phyloP scores from a whole-genome alignment of 768 basidiomycete genomes.

The Dendrothele bispora region DNA sequence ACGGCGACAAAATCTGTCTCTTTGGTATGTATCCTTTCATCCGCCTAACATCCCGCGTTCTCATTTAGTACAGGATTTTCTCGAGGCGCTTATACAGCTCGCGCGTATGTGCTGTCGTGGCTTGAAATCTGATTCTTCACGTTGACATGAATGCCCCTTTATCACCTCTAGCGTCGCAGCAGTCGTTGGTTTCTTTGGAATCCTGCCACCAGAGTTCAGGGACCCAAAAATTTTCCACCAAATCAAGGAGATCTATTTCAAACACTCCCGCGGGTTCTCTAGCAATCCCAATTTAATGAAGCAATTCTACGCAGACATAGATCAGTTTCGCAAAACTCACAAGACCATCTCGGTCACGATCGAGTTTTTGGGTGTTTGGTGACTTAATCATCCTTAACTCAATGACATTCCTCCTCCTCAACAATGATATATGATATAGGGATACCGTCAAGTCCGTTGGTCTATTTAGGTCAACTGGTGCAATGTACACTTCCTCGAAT shows the following conservation, averaged over 20 bases:
- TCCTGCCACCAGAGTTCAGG: background rate
- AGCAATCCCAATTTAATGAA: no score
- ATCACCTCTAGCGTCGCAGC: background rate
- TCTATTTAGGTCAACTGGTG: constrained; percentile 21
- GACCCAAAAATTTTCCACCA: background rate
- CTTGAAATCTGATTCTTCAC: no score
- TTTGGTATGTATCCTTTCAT: background rate
- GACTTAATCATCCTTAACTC: background rate
- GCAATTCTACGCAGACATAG: no score
- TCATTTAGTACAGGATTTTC: background rate
- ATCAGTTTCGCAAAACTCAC: no score
- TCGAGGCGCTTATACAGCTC: background rate
- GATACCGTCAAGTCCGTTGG: constrained; percentile 34
- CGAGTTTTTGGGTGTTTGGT: background rate
- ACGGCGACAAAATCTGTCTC: background rate
- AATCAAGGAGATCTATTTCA: no score
- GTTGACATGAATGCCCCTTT: no score
- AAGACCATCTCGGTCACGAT: no score
- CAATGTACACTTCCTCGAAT: constrained; percentile 11
- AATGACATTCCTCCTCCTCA: no score
- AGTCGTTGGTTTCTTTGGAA: background rate
- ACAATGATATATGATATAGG: constrained; percentile 10
- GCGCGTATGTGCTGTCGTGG: background rate
- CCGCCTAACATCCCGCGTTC: background rate
- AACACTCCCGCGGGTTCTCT: no score